Conservation (phyloP, 306 rosid species). For the Cicer arietinum region DNA sequence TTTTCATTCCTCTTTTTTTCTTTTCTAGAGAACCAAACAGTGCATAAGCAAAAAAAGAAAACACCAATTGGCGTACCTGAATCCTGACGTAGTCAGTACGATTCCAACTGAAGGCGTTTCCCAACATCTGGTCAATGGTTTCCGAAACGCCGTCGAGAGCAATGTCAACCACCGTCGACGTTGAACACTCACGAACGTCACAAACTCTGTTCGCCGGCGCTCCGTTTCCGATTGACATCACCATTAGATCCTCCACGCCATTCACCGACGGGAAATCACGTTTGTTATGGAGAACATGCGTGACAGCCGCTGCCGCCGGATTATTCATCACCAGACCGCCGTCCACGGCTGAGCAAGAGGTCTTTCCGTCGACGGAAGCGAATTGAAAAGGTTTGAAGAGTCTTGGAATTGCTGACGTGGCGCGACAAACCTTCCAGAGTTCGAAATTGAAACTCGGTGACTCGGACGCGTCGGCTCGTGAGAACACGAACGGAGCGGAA, state of each 20-base stretch:
- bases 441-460: constrained; percentile 91
- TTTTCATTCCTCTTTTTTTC: neutral
- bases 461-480: constrained; percentile 93
- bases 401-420: constrained; percentile 83
- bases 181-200: constrained; percentile 57
- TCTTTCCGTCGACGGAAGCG: constrained; percentile 75
- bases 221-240: constrained; percentile 83
- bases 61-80: constrained; percentile 61
- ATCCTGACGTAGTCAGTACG: constrained; percentile 88
- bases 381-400: constrained; percentile 71
- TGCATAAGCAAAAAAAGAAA: neutral
- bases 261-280: constrained; percentile 88
- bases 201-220: constrained; percentile 43
- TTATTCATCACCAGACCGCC: constrained; percentile 96
- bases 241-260: constrained; percentile 81
- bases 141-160: constrained; percentile 93
- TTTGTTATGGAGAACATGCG: constrained; percentile 90
- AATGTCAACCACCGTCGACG: constrained; percentile 77
- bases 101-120: constrained; percentile 96
- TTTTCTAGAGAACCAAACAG: constrained; percentile 56
- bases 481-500: constrained; percentile 93
- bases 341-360: constrained; percentile 82
- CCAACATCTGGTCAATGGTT: constrained; percentile 90
- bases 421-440: constrained; percentile 87
- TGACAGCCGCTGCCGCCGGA: constrained; percentile 86